phyloP scores from a whole-genome alignment of 164 flowering plant species.

The Stephania japonica region DNA sequence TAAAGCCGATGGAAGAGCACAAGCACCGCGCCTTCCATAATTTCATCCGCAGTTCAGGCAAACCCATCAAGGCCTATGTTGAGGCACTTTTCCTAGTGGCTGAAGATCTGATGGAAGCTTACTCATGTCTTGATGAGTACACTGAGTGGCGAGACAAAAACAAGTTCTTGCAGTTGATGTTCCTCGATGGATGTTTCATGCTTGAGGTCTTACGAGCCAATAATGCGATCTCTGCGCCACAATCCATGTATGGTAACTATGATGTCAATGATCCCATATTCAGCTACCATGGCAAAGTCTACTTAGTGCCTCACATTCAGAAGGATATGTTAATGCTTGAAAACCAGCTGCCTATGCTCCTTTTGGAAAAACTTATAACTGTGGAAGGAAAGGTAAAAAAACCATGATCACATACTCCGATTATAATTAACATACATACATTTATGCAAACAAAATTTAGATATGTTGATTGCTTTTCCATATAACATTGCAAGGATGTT shows the following conservation, averaged over 20 bases:
- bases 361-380: slow-evolving; percentile 33
- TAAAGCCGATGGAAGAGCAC: slow-evolving; percentile 44
- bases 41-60: slow-evolving; percentile 34
- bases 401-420: neutral
- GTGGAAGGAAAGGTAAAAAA: slow-evolving; percentile 19
- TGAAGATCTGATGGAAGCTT: slow-evolving; percentile 21
- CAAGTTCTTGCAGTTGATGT: slow-evolving; percentile 40
- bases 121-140: slow-evolving; percentile 26
- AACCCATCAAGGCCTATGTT: slow-evolving; percentile 21
- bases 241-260: slow-evolving; percentile 21
- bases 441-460: neutral
- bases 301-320: slow-evolving; percentile 42
- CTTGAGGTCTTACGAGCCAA: slow-evolving; percentile 35
- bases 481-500: neutral
- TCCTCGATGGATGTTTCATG: slow-evolving; percentile 54
- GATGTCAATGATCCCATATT: slow-evolving; percentile 49
- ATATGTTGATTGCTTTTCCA: neutral
- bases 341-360: slow-evolving; percentile 52
- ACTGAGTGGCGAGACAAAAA: slow-evolving; percentile 19
- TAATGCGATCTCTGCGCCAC: neutral
- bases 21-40: slow-evolving; percentile 48
- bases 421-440: neutral
- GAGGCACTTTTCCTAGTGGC: slow-evolving; percentile 20
- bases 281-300: slow-evolving; percentile 47
- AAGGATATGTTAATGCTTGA: slow-evolving; percentile 64